Evolutionary conservation across 169 alveolate genomes (phyloP).

Genomic region (Nephromyces sp.): DNA sequence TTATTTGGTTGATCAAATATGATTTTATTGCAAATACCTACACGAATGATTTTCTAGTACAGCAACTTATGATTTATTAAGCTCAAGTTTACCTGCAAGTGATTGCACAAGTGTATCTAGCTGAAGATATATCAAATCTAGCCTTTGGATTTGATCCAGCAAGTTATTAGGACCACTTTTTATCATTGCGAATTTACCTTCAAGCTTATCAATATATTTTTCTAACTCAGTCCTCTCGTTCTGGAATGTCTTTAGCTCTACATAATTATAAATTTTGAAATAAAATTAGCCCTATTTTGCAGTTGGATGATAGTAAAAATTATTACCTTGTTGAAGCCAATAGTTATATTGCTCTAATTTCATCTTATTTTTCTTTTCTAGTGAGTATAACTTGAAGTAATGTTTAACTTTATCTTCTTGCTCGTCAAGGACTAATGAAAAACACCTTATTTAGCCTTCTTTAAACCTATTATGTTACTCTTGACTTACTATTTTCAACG

Average conservation of each 20-base stretch:
- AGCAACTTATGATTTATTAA: no score
- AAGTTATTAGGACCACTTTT: conserved; percentile 16
- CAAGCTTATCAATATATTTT: conserved; percentile 1
- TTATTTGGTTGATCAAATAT: conserved; percentile 1
- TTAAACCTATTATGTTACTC: no score
- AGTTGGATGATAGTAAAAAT: no score
- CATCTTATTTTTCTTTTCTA: conserved; percentile 11
- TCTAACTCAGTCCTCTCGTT: not conserved
- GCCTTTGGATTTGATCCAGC: conserved; percentile 14
- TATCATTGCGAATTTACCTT: conserved; percentile 9
- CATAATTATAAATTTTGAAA: no score
- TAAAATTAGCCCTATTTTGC: no score
- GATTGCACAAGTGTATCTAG: conserved; percentile 27
- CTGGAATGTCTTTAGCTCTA: conserved; percentile 11
- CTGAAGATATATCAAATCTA: conserved; percentile 26
- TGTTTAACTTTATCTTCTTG: conserved; percentile 32
- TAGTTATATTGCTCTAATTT: conserved; percentile 7
- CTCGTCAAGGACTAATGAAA: conserved; percentile 13
- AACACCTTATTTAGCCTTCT: no score
- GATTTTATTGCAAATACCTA: conserved; percentile 1
- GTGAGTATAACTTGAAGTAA: conserved; percentile 17
- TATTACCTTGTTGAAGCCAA: conserved; percentile 30
- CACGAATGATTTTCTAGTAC: no score
- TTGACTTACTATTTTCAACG: not conserved
- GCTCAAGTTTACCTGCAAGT: conserved; percentile 19